Base-by-base conservation (phyloP, 305 asterid species). In the Salvia sclarea region DNA sequence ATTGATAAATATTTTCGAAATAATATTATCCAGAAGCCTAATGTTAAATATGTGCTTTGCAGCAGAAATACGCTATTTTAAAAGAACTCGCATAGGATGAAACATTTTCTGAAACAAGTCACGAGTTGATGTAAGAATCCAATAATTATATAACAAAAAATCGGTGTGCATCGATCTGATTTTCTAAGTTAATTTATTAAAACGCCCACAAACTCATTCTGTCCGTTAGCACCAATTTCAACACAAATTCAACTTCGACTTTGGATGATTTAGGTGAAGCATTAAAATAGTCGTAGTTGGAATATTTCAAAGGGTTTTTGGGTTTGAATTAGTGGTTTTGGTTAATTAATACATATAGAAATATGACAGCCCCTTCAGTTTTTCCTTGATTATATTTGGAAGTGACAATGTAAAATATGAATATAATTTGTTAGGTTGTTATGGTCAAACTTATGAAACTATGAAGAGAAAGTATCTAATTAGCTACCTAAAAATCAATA, bases 211-310 rank as follows among this genome's bases (percentile, higher is more conserved):
- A 38, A 75, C 59, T 70, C 3, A 55, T 62, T 37, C 56, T 49
- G 61, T 64, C 53, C 40, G 16, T 70, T 56, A 44, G 74, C 75
- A 74, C 77, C 56, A 74, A 47, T 61, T 45, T 66, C 79, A 47
- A 66, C 69, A 11, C 50, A 56, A 21, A 14, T 45, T 33, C 20
- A 37, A 16, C 30, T 45, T 66, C 57, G 56, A 43, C 12, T 31
- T 10, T 14, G 35, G 21, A 64, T 50, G 43, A 55, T 38, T 40
- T 48, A 49, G 73, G 77, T 56, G 67, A 47, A 35, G 66, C 28
- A 33, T 56, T 11, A 57, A 66, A 31, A 64, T 43, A 53, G 31
- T 9, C 21, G 24, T 3, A 43, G 2, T 41, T 3, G 48, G 5
- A 12, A 43, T 14, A 69, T 8, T 25, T 68, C 11, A 9, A 10